These are phyloP conservation scores for Phytopythium vexans DNA, from an alignment of 352 stramenopile genomes.

Conservation along the genomic window DNA sequence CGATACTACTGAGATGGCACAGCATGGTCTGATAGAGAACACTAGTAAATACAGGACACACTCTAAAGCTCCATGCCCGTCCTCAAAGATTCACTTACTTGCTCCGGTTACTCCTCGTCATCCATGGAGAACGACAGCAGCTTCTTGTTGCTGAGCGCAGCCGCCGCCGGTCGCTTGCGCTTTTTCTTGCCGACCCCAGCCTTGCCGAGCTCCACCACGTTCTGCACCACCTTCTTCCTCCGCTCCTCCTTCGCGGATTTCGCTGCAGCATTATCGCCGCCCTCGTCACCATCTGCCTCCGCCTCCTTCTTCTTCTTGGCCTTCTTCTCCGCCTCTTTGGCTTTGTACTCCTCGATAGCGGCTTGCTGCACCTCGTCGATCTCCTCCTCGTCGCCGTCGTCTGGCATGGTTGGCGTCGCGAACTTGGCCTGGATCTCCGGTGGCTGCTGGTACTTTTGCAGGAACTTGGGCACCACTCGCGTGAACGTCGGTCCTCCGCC, in stretches of 20 bases:
- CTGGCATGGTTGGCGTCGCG: slow-evolving; percentile 28
- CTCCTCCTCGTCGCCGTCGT: slow-evolving; percentile 47
- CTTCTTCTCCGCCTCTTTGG: slow-evolving; percentile 20
- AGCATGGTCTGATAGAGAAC: too few species aligned
- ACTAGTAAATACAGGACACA: too few species aligned
- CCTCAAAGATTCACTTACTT: not conserved
- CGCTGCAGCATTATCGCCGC: not conserved
- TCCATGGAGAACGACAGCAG: slow-evolving; percentile 84
- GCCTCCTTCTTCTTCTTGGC: slow-evolving; percentile 14
- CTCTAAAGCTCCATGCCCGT: too few species aligned
- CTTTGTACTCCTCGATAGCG: slow-evolving; percentile 70
- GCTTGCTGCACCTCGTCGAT: slow-evolving; percentile 81
- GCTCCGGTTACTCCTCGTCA: slow-evolving; percentile 30
- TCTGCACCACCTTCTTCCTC: slow-evolving; percentile 35
- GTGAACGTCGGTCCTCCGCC: slow-evolving; percentile 70
- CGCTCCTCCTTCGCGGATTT: slow-evolving; percentile 3
- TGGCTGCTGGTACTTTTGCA: slow-evolving; percentile 70
- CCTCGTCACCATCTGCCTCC: slow-evolving; percentile 14
- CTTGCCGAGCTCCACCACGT: slow-evolving; percentile 34
- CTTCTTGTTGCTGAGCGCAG: slow-evolving; percentile 69
- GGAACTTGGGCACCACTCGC: slow-evolving; percentile 80
- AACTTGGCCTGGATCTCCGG: slow-evolving; percentile 75
- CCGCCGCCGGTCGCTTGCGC: slow-evolving; percentile 55
- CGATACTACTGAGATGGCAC: too few species aligned
- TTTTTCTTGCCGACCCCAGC: slow-evolving; percentile 24